Conservation (phyloP, 2,329 filamentous ascomycete species). For the Scolecobasidium constrictum region DNA sequence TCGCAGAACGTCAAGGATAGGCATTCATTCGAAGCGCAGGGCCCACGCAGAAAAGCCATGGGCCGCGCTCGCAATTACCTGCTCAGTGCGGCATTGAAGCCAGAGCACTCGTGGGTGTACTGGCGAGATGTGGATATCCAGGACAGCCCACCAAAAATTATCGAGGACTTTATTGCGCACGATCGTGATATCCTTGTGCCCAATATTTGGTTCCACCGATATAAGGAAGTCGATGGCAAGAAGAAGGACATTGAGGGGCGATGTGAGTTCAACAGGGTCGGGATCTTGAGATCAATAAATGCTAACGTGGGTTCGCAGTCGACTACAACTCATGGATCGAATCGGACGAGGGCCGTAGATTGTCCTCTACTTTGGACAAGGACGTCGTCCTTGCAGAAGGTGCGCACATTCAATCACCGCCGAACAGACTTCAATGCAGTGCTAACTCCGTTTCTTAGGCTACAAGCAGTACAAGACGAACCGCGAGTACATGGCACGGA, state of each 20-base stretch:
- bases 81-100: conserved; percentile 70
- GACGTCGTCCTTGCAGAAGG: conserved; percentile 83
- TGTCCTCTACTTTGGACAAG: conserved; percentile 63
- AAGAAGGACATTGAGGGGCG: conserved; percentile 76
- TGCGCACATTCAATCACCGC: conserved; percentile 22
- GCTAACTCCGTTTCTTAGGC: conserved; percentile 39
- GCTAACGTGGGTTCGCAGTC: conserved; percentile 40
- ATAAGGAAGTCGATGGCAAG: conserved; percentile 53
- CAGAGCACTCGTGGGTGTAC: conserved; percentile 96
- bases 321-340: conserved; percentile 99
- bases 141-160: conserved; percentile 74
- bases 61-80: conserved; percentile 87
- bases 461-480: conserved; percentile 92
- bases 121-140: conserved; percentile 97
- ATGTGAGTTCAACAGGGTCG: conserved; percentile 48
- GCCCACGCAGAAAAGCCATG: conserved; percentile 80
- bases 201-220: conserved; percentile 85
- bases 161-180: conserved; percentile 93
- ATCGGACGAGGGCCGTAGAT: conserved; percentile 69
- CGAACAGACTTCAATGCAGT: neutral
- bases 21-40: conserved; percentile 80
- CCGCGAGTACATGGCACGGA: conserved; percentile 75
- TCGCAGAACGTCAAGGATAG: conserved; percentile 72
- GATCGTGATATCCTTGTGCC: conserved; percentile 78
- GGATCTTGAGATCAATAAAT: neutral